These are phyloP conservation scores for Gyrodon lividus DNA, from an alignment of 768 basidiomycete genomes.

Conservation along the genomic window DNA sequence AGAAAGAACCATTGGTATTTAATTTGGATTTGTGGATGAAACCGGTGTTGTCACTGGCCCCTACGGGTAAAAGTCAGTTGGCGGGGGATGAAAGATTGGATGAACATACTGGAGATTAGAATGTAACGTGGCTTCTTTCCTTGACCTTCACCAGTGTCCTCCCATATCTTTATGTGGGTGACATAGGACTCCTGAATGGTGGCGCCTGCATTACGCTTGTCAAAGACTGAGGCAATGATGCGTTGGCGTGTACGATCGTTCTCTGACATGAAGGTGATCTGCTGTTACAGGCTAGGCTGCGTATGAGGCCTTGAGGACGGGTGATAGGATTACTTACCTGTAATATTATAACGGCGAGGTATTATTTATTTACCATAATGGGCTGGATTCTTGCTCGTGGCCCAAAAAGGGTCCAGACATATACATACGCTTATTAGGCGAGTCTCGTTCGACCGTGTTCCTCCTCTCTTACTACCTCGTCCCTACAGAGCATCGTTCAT, in stretches of 20 bases:
- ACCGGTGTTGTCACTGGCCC: constrained; percentile 58
- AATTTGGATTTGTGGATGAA: constrained; percentile 96
- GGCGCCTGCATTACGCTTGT: constrained; percentile 62
- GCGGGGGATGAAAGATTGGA: neutral
- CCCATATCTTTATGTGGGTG: constrained; percentile 90
- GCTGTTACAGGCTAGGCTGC: too few relatives aligned
- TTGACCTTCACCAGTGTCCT: constrained; percentile 74
- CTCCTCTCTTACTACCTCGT: neutral
- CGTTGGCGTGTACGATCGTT: constrained; percentile 55
- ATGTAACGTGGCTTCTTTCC: constrained; percentile 88
- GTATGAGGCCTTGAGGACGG: too few relatives aligned
- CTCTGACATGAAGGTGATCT: constrained; percentile 35
- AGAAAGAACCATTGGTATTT: constrained; percentile 92
- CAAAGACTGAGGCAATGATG: constrained; percentile 85
- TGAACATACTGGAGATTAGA: constrained; percentile 80
- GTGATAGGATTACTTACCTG: neutral
- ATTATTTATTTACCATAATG: neutral
- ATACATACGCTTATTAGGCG: constrained; percentile 5
- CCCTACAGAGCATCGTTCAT: neutral
- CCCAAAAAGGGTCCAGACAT: constrained; percentile 4
- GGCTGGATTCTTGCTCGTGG: neutral
- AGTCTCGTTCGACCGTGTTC: constrained; percentile 2
- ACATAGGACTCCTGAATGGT: constrained; percentile 77
- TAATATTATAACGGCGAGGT: neutral
- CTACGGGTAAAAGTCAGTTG: constrained; percentile 33